Percentiles rank a stretch among this genome's conserved stretches.
Conservation (phyloP, 73 alveolate genomes). For the Tetrahymena thermophila region DNA sequence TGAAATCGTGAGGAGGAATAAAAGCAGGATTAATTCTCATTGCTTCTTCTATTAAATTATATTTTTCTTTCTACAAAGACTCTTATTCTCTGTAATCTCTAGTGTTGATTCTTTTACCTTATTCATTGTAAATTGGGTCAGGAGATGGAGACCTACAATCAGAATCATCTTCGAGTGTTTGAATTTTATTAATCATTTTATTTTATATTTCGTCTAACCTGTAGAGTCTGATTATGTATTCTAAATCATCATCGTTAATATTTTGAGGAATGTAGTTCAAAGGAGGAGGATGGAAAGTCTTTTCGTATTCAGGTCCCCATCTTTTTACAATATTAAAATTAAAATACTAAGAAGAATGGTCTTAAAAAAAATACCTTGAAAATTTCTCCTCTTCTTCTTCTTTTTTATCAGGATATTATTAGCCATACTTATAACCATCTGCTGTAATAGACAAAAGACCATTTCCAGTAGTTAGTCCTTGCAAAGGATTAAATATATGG, state of each 20-base stretch:
- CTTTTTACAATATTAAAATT: slow-evolving; percentile 2
- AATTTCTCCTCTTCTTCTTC: slow-evolving; percentile 27
- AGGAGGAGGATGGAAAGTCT: slow-evolving; percentile 54
- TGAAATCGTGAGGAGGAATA: slow-evolving; percentile 90
- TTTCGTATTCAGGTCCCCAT: slow-evolving; percentile 52
- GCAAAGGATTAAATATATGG: slow-evolving; percentile 33
- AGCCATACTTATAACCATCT: slow-evolving; percentile 19
- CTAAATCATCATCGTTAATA: slow-evolving; percentile 48
- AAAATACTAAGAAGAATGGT: neutral
- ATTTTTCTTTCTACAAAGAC: slow-evolving; percentile 74
- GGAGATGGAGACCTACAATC: slow-evolving; percentile 97
- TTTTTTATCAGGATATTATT: slow-evolving; percentile 11
- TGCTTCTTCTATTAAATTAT: slow-evolving; percentile 76
- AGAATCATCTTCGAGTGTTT: slow-evolving; percentile 81
- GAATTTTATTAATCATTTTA: slow-evolving; percentile 71
- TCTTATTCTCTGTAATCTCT: slow-evolving; percentile 85
- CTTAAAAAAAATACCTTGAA: neutral
- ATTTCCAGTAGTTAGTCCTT: slow-evolving; percentile 37
- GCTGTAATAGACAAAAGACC: slow-evolving; percentile 25
- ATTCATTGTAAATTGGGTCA: slow-evolving; percentile 88
- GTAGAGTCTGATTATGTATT: slow-evolving; percentile 71
- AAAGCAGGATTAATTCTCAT: slow-evolving; percentile 72
- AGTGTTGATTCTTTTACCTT: slow-evolving; percentile 86
- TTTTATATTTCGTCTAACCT: slow-evolving; percentile 88
- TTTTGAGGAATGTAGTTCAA: slow-evolving; percentile 46